A percentile compares a stretch with the other conserved stretches of the same genome.
Evolutionary conservation across 2,329 filamentous ascomycete species (phyloP).

Genomic region (Polytolypa hystricis): DNA sequence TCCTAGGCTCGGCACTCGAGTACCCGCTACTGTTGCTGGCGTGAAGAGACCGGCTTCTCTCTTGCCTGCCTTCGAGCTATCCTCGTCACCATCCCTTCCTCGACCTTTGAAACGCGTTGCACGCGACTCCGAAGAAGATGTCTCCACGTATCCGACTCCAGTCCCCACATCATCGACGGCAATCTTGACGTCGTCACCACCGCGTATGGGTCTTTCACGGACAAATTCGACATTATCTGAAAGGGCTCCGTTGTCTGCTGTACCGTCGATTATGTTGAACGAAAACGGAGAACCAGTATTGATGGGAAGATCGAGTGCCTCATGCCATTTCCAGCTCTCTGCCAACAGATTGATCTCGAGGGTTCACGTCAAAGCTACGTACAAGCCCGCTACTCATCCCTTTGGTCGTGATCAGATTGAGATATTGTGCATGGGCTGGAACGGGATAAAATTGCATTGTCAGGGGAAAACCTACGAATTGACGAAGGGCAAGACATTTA

Average conservation of each 20-base stretch:
- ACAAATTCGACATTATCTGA: conserved; percentile 58
- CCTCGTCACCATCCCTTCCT: conserved; percentile 38
- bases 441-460: conserved; percentile 86
- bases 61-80: conserved; percentile 40
- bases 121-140: conserved; percentile 31
- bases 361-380: conserved; percentile 81
- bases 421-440: conserved; percentile 90
- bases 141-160: conserved; percentile 74
- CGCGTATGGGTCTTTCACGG: conserved; percentile 43
- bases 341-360: conserved; percentile 87
- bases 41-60: conserved; percentile 38
- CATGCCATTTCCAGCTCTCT: conserved; percentile 89
- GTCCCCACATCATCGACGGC: conserved; percentile 88
- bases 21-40: conserved; percentile 24
- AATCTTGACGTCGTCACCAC: conserved; percentile 78
- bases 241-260: conserved; percentile 68
- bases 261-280: conserved; percentile 72
- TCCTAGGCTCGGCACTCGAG: conserved; percentile 21
- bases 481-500: conserved; percentile 77
- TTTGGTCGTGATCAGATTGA: conserved; percentile 69
- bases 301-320: conserved; percentile 90
- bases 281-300: conserved; percentile 69
- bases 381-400: conserved; percentile 56
- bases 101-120: conserved; percentile 37
- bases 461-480: conserved; percentile 79